Evolutionary conservation across 2,329 filamentous ascomycete genomes (phyloP).

Genomic region (Lasiodiplodia sp.): DNA sequence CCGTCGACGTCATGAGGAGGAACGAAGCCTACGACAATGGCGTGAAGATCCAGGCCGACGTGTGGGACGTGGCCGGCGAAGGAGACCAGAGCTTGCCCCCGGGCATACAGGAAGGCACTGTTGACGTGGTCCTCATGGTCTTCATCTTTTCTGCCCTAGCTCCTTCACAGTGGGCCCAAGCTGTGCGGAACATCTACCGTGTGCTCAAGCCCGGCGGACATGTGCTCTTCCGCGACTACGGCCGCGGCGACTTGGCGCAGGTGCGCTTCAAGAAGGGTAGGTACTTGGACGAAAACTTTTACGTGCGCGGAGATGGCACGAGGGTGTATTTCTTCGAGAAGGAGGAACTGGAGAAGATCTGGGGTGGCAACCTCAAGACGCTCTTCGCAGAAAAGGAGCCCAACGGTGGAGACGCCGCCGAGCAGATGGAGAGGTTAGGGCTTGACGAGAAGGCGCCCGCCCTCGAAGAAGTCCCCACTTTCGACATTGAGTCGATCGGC

Average conservation of each 20-base stretch:
- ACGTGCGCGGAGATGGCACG: constrained; percentile 93
- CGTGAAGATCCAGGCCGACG: constrained; percentile 82
- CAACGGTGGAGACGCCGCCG: constrained; percentile 34
- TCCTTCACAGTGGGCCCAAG: constrained; percentile 82
- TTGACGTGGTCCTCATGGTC: constrained; percentile 92
- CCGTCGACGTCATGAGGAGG: constrained; percentile 87
- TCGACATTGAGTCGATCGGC: constrained; percentile 80
- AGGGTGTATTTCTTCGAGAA: constrained; percentile 97
- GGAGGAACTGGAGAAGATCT: constrained; percentile 81
- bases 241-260: constrained; percentile 92
- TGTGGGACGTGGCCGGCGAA: constrained; percentile 81
- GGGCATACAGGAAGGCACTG: constrained; percentile 75
- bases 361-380: constrained; percentile 60
- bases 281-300: constrained; percentile 96
- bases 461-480: constrained; percentile 42
- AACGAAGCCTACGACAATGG: constrained; percentile 75
- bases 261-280: constrained; percentile 96
- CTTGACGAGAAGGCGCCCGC: constrained; percentile 5
- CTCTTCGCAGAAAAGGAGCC: background rate
- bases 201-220: constrained; percentile 91
- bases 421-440: constrained; percentile 34
- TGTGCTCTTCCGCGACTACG: constrained; percentile 96
- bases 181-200: constrained; percentile 79
- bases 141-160: constrained; percentile 96
- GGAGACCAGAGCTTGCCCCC: constrained; percentile 72